A percentile compares a stretch with the other conserved stretches of the same genome.
These are phyloP conservation scores for Cerrena zonata DNA, from an alignment of 1,284 basidiomycete species.

Conservation along the genomic window DNA sequence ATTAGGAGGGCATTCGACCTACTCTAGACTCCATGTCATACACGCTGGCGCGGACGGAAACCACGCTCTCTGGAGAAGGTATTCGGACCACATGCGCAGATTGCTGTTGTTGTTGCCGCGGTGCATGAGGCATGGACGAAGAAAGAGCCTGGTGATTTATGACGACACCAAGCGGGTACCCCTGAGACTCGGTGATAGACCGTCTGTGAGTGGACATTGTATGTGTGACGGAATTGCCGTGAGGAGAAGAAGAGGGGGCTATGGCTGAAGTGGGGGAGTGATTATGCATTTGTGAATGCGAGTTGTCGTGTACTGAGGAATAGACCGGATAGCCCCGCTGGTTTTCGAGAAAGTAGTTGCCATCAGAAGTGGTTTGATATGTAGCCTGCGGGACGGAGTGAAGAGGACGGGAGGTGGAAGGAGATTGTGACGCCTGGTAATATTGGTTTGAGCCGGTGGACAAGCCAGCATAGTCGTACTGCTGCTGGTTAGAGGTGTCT, in stretches of 20 bases:
- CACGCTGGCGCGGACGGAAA: constrained; percentile 12
- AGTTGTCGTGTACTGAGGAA: constrained; percentile 24
- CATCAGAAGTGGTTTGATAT: constrained; percentile 32
- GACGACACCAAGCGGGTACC: constrained; percentile 36
- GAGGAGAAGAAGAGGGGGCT: constrained; percentile 22
- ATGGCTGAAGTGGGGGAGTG: constrained; percentile 26
- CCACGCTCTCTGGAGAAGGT: constrained; percentile 31
- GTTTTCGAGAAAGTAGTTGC: constrained; percentile 31
- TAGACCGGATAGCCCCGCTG: constrained; percentile 38
- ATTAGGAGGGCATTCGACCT: constrained; percentile 13
- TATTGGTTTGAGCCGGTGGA: too few relatives aligned
- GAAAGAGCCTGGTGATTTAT: constrained; percentile 38
- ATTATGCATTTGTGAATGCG: constrained; percentile 24
- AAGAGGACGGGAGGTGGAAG: constrained; percentile 32
- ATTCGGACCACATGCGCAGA: constrained; percentile 28
- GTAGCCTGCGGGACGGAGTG: constrained; percentile 32
- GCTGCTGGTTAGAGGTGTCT: neutral
- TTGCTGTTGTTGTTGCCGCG: too few relatives aligned
- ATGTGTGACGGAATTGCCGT: constrained; percentile 15
- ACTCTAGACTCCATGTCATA: constrained; percentile 16
- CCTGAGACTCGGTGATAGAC: constrained; percentile 46
- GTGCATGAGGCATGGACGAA: constrained; percentile 30
- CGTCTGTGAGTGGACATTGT: constrained; percentile 33
- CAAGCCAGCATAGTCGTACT: constrained; percentile 31
- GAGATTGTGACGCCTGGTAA: constrained; percentile 36